These are phyloP conservation scores for Solanum peruvianum DNA, from an alignment of 257 asterid species.

Conservation along the genomic window DNA sequence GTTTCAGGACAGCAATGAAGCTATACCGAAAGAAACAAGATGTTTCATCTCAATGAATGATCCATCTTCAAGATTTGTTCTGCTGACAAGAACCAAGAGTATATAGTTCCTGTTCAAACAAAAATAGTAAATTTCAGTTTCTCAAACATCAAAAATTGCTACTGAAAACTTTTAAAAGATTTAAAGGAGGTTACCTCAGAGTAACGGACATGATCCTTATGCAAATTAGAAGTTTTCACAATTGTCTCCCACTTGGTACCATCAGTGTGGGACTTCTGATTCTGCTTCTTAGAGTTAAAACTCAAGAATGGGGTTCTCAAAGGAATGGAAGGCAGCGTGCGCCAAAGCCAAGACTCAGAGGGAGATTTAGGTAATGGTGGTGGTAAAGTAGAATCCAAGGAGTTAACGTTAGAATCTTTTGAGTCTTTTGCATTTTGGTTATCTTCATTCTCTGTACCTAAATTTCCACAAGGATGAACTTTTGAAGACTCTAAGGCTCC, in stretches of 20 bases:
- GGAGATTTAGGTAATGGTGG: slow-evolving; percentile 99
- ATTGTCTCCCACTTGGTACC: slow-evolving; percentile 76
- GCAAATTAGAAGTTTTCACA: slow-evolving; percentile 51
- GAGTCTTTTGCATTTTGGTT: slow-evolving; percentile 1
- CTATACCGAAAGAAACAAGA: background rate
- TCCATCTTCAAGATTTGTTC: background rate
- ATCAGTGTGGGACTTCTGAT: slow-evolving; percentile 21
- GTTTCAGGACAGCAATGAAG: background rate
- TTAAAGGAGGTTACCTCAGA: slow-evolving; percentile 40
- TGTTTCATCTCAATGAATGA: background rate
- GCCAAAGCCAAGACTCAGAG: slow-evolving; percentile 96
- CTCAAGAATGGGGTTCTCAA: slow-evolving; percentile 38
- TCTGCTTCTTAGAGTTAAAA: slow-evolving; percentile 30
- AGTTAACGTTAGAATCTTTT: slow-evolving; percentile 5
- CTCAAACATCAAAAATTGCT: background rate
- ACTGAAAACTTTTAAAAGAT: background rate
- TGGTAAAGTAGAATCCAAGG: slow-evolving; percentile 40
- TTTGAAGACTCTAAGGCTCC: background rate
- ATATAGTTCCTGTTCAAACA: background rate
- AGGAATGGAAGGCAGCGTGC: slow-evolving; percentile 49
- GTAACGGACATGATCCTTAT: slow-evolving; percentile 40
- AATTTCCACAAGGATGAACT: slow-evolving; percentile 9
- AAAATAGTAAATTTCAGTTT: background rate
- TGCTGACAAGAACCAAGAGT: slow-evolving; percentile 1
- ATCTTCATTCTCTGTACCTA: slow-evolving; percentile 1